A percentile compares a stretch with the other conserved stretches of the same genome.
These are phyloP conservation scores for Omphalotus guepiniiformis DNA, from an alignment of 768 basidiomycete genomes.

Conservation along the genomic window DNA sequence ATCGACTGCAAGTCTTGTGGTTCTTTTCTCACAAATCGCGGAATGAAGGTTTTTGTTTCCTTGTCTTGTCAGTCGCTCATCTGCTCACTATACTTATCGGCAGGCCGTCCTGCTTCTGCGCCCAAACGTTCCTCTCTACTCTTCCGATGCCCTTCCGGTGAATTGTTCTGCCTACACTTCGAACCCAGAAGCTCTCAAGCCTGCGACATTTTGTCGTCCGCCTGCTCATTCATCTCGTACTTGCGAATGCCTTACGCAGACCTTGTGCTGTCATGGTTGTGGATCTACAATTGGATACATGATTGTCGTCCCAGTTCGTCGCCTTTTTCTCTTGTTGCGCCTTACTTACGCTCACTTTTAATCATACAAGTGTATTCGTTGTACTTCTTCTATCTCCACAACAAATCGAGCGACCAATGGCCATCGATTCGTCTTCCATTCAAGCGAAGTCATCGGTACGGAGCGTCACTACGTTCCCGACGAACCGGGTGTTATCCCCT, in stretches of 20 bases:
- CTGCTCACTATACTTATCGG: neutral
- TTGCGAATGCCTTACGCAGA: conserved; percentile 84
- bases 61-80: conserved; percentile 1
- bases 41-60: conserved; percentile 60
- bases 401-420: conserved; percentile 76
- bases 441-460: conserved; percentile 55
- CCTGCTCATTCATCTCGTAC: conserved; percentile 43
- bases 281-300: conserved; percentile 73
- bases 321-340: conserved; percentile 5
- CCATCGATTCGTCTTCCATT: conserved; percentile 86
- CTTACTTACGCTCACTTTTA: conserved; percentile 5
- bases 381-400: conserved; percentile 64
- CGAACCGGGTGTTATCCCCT: conserved; percentile 58
- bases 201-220: conserved; percentile 32
- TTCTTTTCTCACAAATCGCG: conserved; percentile 76
- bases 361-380: conserved; percentile 53
- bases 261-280: conserved; percentile 76
- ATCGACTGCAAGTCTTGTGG: conserved; percentile 73
- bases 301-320: conserved; percentile 63
- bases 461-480: conserved; percentile 61
- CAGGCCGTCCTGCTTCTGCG: conserved; percentile 82
- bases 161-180: conserved; percentile 69
- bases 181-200: conserved; percentile 38
- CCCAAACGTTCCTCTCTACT: conserved; percentile 78
- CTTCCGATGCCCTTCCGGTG: conserved; percentile 73